Conservation (phyloP, 305 asterid species). For the Fraxinus velutina region DNA sequence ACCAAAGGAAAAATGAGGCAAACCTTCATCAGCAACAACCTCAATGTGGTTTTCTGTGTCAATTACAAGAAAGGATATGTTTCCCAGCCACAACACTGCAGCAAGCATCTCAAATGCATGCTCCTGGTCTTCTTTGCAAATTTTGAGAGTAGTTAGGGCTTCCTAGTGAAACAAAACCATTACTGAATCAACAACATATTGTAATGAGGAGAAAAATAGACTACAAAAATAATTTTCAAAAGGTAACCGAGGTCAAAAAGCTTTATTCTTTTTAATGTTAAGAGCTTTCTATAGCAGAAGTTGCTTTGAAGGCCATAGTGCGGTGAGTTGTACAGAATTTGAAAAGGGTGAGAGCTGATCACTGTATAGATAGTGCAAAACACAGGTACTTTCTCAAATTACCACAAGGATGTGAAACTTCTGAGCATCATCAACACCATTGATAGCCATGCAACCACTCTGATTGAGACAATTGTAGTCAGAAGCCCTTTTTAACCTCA, state of each 20-base stretch:
- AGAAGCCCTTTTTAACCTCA: constrained; percentile 63
- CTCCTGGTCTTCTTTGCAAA: constrained; percentile 73
- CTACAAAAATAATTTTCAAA: constrained; percentile 10
- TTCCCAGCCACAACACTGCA: constrained; percentile 95
- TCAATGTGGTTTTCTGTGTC: constrained; percentile 72
- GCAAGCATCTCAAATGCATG: constrained; percentile 80
- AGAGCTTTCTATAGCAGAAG: constrained; percentile 11
- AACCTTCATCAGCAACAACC: constrained; percentile 89
- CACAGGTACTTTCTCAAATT: constrained; percentile 27
- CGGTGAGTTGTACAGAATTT: not conserved
- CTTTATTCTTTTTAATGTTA: constrained; percentile 7
- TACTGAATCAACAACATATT: constrained; percentile 25
- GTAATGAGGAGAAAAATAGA: constrained; percentile 16
- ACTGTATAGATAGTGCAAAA: constrained; percentile 9
- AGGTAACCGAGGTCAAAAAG: constrained; percentile 2
- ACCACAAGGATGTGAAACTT: constrained; percentile 70
- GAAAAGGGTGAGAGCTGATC: constrained; percentile 9
- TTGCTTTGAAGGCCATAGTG: constrained; percentile 16
- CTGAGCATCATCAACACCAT: constrained; percentile 62
- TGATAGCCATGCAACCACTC: constrained; percentile 69
- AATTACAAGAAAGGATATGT: constrained; percentile 69
- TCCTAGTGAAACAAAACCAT: constrained; percentile 48
- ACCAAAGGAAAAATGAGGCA: constrained; percentile 22
- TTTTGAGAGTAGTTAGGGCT: constrained; percentile 56
- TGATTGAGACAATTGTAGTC: constrained; percentile 74